Evolutionary conservation across 352 stramenopile species (phyloP).

Genomic region (Globisporangium iwayamae): DNA sequence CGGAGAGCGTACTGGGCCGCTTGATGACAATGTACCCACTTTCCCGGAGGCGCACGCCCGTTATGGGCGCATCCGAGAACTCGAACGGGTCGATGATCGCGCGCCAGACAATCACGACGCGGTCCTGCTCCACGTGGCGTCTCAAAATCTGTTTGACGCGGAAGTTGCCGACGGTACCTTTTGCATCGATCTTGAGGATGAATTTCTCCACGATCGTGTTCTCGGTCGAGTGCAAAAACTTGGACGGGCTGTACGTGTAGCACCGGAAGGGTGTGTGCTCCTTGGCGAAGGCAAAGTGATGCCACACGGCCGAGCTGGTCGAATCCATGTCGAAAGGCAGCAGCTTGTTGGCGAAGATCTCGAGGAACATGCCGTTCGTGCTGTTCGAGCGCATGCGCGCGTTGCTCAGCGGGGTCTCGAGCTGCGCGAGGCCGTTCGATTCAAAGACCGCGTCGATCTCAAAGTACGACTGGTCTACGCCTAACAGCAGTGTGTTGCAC

Average conservation of each 20-base stretch:
- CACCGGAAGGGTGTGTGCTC: constrained; percentile 12
- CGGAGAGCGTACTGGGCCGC: constrained; percentile 17
- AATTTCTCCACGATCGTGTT: constrained; percentile 66
- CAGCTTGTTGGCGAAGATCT: constrained; percentile 36
- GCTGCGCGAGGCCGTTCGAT: neutral
- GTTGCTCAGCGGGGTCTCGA: neutral
- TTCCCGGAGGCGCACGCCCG: constrained; percentile 52
- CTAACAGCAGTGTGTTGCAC: neutral
- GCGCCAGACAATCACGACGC: constrained; percentile 53
- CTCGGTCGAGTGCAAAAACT: constrained; percentile 23
- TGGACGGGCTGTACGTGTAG: constrained; percentile 5
- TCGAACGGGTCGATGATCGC: constrained; percentile 49
- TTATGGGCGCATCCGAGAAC: constrained; percentile 42
- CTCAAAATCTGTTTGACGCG: constrained; percentile 54
- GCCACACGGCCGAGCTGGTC: constrained; percentile 30
- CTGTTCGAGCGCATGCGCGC: constrained; percentile 1
- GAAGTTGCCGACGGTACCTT: constrained; percentile 48
- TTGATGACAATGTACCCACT: constrained; percentile 59
- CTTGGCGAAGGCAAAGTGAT: constrained; percentile 27
- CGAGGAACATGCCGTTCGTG: constrained; percentile 27
- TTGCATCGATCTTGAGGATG: constrained; percentile 44
- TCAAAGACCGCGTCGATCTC: constrained; percentile 4
- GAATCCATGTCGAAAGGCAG: constrained; percentile 36
- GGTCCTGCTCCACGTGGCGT: constrained; percentile 41
- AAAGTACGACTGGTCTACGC: neutral